Evolutionary conservation across 352 stramenopile species (phyloP), one percentile per base, ranked within the genome.

Genomic region (Globisporangium yorkense): DNA sequence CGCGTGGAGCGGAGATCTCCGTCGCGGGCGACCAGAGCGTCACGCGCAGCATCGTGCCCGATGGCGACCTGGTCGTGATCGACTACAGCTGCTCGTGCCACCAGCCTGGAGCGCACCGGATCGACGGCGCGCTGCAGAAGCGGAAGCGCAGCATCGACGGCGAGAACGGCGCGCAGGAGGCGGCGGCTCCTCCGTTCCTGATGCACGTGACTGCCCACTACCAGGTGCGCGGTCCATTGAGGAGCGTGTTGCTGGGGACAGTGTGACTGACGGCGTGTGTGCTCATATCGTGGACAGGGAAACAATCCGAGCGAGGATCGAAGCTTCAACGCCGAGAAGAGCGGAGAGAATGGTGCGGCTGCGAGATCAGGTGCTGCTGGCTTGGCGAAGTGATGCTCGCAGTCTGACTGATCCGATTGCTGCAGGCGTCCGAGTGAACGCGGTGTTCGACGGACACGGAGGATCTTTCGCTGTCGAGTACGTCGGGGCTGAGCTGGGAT

Each of bases 361-460:
- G 39, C 24, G 33, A 39, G 2, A 13, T 29, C 9, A 27, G 27
- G 20, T 43, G 16, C 10, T 50, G 21, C 21, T 31, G 4, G 7
- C n/a, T 2, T 35, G 3, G 9, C 8, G 12, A 15, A 5, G 13
- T 41, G 27, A 24, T 10, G 44, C 6, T 16, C 43, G 20, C n/a
- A 6, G 33, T 37, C 21, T 45, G 16, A 13, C 54, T n/a, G 8
- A 49, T 37, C 31, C 18, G 16, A 13, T 21, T 40, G 12, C 21
- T 56, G 9, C 39, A 84, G 74, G 55, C 9, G 57, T 89, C 50
- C 73, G 70, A 40, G 58, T 88, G 6, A 70, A 77, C 48, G 79
- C 75, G 35, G 75, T 89, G 0, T 77, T 89, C 45, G 82, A 92
- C 55, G 82, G 78, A 0, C 82, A 92, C 41, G 82, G 82, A 31